phyloP scores from a whole-genome alignment of 2,329 filamentous ascomycete genomes.

The Neurospora sp. region DNA sequence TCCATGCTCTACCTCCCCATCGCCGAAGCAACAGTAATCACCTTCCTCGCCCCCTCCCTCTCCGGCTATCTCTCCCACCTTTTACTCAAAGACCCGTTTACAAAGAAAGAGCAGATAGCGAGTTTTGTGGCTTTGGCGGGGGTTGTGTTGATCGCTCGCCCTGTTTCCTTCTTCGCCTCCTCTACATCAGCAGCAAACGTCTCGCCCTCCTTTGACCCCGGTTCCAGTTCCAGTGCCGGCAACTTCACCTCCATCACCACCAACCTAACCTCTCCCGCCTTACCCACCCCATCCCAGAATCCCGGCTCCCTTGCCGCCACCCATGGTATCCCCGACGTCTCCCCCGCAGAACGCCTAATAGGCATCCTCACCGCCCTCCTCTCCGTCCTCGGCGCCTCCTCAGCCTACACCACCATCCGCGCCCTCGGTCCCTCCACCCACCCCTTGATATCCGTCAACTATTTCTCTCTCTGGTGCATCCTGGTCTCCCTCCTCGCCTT shows the following conservation, averaged over 20 bases:
- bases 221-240: too few species aligned
- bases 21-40: slow-evolving; percentile 81
- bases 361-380: slow-evolving; percentile 65
- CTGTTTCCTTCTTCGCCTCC: slow-evolving; percentile 30
- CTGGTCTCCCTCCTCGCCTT: slow-evolving; percentile 57
- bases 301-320: too few species aligned
- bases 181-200: background rate
- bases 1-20: slow-evolving; percentile 67
- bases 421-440: slow-evolving; percentile 74
- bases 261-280: too few species aligned
- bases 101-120: slow-evolving; percentile 65
- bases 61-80: slow-evolving; percentile 74
- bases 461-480: slow-evolving; percentile 64
- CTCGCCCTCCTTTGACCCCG: background rate
- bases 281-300: too few species aligned
- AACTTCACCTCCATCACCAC: too few species aligned
- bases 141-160: slow-evolving; percentile 75
- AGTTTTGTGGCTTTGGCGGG: slow-evolving; percentile 66
- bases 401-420: slow-evolving; percentile 66
- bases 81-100: slow-evolving; percentile 67
- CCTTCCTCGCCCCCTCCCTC: slow-evolving; percentile 72
- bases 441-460: slow-evolving; percentile 76
- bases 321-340: slow-evolving; percentile 19
- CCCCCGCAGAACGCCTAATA: slow-evolving; percentile 47
- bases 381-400: slow-evolving; percentile 66